Percentiles rank a stretch among this genome's conserved stretches.
Conservation (phyloP, 305 asterid genomes). For the Plantago lanceolata region DNA sequence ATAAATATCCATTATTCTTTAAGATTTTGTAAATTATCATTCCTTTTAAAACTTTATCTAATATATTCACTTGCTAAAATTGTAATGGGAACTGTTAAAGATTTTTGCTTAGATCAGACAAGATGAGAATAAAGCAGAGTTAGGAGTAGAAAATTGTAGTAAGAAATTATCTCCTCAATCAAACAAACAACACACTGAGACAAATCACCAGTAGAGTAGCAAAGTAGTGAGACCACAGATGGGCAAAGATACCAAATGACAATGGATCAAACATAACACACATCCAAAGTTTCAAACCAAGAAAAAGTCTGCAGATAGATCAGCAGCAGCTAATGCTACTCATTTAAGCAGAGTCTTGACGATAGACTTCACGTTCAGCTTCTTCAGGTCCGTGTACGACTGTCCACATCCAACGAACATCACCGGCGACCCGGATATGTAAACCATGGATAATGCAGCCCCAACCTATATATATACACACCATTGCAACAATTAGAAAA, state of each 20-base stretch:
- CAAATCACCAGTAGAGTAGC: conserved; percentile 37
- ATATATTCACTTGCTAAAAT: no score
- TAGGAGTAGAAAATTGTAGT: no score
- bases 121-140: no score
- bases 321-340: conserved; percentile 11
- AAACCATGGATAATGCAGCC: conserved; percentile 94
- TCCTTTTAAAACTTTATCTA: no score
- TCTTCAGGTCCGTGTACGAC: conserved; percentile 86
- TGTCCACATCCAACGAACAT: conserved; percentile 97
- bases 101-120: no score
- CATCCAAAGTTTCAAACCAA: background rate
- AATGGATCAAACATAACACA: background rate
- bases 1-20: no score
- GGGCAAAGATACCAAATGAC: conserved; percentile 19
- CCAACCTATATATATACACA: conserved; percentile 63
- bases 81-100: no score
- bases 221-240: conserved; percentile 34
- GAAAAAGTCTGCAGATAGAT: background rate
- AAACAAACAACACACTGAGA: background rate
- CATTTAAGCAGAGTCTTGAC: conserved; percentile 83
- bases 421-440: conserved; percentile 89
- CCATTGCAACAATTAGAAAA: background rate
- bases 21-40: no score
- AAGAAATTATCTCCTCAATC: no score
- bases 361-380: conserved; percentile 84